Evolutionary conservation across 805 yeast genomes (phyloP), one percentile per base, ranked within the genome.

Genomic region (Candida boleticola): DNA sequence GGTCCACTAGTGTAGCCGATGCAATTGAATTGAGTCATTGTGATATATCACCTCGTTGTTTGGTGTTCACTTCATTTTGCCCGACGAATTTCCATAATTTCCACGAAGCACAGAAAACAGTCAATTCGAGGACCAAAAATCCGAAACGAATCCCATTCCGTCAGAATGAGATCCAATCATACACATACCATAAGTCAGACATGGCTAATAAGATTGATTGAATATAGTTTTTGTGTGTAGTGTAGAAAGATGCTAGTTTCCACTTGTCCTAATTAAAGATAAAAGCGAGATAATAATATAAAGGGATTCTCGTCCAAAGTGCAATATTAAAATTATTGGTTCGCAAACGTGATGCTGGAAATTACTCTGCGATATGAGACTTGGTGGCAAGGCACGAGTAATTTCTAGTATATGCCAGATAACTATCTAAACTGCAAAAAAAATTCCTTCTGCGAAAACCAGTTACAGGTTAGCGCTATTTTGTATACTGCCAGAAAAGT

Each of bases 121-220:
- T n/a, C n/a, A n/a, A n/a, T n/a, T n/a, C n/a, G n/a, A n/a, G n/a
- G n/a, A n/a, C n/a, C n/a, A n/a, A n/a, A n/a, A n/a, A n/a, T n/a
- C n/a, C n/a, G n/a, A n/a, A n/a, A n/a, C n/a, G n/a, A n/a, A n/a
- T n/a, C n/a, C n/a, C n/a, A n/a, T n/a, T n/a, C n/a, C n/a, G n/a
- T n/a, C n/a, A n/a, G n/a, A n/a, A n/a, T n/a, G n/a, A n/a, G n/a
- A n/a, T n/a, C n/a, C n/a, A n/a, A n/a, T n/a, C n/a, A n/a, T n/a
- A 29, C 36, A 76, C 87, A 57, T 79, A 82, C 87, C 87, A 82
- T 73, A 82, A 83, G 67, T 82, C 87, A 65, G 87, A 78, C 86
- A 82, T 82, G 57, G 53, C 64, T 40, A 57, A 42, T 36, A 25
- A 26, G 32, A 36, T 36, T 19, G 39, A 36, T 25, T 25, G 21